phyloP scores from a whole-genome alignment of 78 protist species.

The Emiliania huxleyi region DNA sequence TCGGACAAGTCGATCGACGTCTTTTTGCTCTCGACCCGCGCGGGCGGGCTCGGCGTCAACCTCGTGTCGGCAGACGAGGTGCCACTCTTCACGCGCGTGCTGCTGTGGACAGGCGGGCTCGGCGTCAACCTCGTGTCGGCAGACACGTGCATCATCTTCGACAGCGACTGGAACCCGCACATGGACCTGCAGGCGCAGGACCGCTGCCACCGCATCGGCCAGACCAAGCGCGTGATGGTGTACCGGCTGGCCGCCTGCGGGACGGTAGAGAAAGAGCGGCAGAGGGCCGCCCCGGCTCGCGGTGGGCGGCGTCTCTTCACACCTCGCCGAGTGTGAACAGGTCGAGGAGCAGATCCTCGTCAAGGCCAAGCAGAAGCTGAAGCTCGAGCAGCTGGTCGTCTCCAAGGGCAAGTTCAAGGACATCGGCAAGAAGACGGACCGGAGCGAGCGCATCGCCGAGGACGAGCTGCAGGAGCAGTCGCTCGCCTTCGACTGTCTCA shows the following conservation, averaged over 20 bases:
- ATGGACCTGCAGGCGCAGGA: conserved; percentile 98
- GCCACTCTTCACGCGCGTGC: too few relatives aligned
- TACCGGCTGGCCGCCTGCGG: conserved; percentile 75
- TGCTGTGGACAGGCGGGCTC: too few relatives aligned
- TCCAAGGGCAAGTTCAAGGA: conserved; percentile 19
- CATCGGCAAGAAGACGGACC: background rate
- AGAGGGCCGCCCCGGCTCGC: too few relatives aligned
- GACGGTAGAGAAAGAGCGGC: too few relatives aligned
- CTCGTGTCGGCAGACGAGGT: too few relatives aligned
- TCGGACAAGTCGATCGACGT: background rate
- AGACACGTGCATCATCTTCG: conserved; percentile 84
- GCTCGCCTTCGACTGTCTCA: too few relatives aligned
- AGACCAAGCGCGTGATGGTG: conserved; percentile 88
- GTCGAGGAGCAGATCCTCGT: conserved; percentile 94
- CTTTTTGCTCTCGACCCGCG: conserved; percentile 91
- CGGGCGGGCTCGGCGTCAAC: conserved; percentile 93
- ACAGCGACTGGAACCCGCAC: conserved; percentile 81
- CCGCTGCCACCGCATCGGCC: conserved; percentile 98
- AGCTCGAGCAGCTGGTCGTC: conserved; percentile 25
- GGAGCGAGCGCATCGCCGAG: background rate
- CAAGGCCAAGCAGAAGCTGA: conserved; percentile 87
- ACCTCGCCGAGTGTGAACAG: too few relatives aligned
- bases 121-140: too few relatives aligned
- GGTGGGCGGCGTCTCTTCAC: too few relatives aligned
- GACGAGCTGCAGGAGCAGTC: too few relatives aligned